A percentile compares a stretch with the other conserved stretches of the same genome.
These are phyloP conservation scores for Pythium vanterpoolii DNA, from an alignment of 352 stramenopile species.

Conservation along the genomic window DNA sequence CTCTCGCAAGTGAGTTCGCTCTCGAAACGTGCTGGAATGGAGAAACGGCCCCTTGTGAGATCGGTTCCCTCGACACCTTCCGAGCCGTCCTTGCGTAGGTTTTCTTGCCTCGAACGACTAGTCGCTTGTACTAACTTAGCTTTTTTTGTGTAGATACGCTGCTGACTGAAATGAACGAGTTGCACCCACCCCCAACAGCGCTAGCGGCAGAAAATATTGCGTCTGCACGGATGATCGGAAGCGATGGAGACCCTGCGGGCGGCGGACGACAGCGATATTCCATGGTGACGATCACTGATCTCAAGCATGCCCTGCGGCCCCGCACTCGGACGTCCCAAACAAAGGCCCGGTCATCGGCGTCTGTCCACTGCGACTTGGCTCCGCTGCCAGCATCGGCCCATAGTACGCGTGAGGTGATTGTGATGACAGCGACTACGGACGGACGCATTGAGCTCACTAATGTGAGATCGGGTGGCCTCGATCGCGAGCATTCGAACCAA, in stretches of 20 bases:
- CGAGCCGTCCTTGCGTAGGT: constrained; percentile 17
- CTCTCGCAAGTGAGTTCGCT: constrained; percentile 4
- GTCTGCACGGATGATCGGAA: not conserved
- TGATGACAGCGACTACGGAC: constrained; percentile 4
- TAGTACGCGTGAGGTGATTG: constrained; percentile 10
- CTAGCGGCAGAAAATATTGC: not conserved
- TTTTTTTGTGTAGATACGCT: constrained; percentile 10
- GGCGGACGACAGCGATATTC: constrained; percentile 28
- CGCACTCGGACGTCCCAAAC: constrained; percentile 14
- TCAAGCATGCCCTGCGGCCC: constrained; percentile 34
- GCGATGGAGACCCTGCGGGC: not conserved
- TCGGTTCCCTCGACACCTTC: not conserved
- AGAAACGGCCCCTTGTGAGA: not conserved
- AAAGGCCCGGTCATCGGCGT: constrained; percentile 6
- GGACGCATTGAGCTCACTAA: constrained; percentile 24
- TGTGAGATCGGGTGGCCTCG: constrained; percentile 1
- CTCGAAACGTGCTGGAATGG: not conserved
- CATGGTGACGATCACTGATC: constrained; percentile 47
- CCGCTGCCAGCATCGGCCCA: not conserved
- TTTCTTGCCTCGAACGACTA: not conserved
- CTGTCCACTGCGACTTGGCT: constrained; percentile 40
- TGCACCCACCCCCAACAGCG: constrained; percentile 1
- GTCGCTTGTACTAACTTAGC: not conserved
- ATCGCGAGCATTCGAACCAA: constrained; percentile 17
- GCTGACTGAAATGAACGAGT: constrained; percentile 5